Base-by-base conservation (phyloP, 495 filamentous ascomycete species). In the Xylaria telfairii region DNA sequence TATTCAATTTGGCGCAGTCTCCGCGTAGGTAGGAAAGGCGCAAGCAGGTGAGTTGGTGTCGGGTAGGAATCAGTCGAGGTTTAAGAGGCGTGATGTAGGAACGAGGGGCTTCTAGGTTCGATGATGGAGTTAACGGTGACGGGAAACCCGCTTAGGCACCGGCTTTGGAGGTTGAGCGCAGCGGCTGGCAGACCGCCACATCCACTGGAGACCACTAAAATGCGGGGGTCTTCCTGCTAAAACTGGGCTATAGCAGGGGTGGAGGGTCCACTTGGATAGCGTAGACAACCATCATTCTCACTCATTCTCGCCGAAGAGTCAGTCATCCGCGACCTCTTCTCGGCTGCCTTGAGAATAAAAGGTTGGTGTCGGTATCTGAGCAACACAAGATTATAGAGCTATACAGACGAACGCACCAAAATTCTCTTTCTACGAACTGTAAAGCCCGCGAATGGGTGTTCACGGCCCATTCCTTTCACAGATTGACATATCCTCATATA, bases 271-370 rank as follows among this genome's bases (percentile, higher is more conserved):
- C 56, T 59, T 59, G 17, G 19, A 21, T 17, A 32, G 10, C 28
- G n/a, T 21, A 12, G 28, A 13, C 28, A 19, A 32, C 15, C 19
- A 32, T 59, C 56, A 59, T 59, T 59, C 30, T 59, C 56, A 59
- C 56, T 44, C 47, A 57, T 67, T 65, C 56, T 63, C 51, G 70
- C 70, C 70, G 70, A 65, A 72, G 46, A 72, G 71, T 68, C 71
- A 72, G 61, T 41, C 56, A 59, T 59, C 13, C 57, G 34, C 26
- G 13, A n/a, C 49, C 47, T 26, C 44, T 30, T 54, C 26, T 54
- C 30, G 37, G 32, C 32, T 59, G 30, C n/a, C 56, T 37, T 59
- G 19, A 37, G 44, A 26, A 44, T 62, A 62, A 64, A 66, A 54
- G 28, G n/a, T 67, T 4, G 24, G 32, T 21, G 19, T 19, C 9